Evolutionary conservation across 2,329 filamentous ascomycete genomes (phyloP).

Genomic region (Didymella pinodella): DNA sequence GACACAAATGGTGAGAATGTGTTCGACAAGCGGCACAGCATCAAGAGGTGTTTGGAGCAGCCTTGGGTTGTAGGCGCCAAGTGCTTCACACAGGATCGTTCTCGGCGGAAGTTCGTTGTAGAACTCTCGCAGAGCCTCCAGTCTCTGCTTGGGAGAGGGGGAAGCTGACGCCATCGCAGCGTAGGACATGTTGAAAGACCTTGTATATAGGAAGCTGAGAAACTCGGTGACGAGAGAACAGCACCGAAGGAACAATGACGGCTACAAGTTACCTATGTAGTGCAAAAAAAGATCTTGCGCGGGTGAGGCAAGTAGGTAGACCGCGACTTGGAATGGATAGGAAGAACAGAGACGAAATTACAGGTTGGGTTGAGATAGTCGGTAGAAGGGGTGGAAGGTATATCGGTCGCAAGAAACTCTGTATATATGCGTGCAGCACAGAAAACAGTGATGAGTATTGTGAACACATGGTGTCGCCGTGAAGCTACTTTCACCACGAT

Average conservation of each 20-base stretch:
- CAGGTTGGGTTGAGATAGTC: background rate
- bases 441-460: background rate
- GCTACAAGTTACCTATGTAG: too few species aligned
- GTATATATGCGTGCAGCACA: background rate
- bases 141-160: constrained; percentile 1
- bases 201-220: too few species aligned
- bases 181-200: background rate
- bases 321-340: too few species aligned
- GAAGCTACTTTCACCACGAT: background rate
- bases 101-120: background rate
- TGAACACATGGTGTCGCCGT: background rate
- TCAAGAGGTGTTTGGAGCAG: background rate
- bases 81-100: background rate
- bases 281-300: too few species aligned
- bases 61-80: background rate
- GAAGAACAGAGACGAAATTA: background rate
- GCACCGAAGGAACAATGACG: too few species aligned
- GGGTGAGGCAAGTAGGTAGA: too few species aligned
- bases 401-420: too few species aligned
- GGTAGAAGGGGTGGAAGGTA: background rate
- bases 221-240: too few species aligned
- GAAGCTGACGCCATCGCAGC: background rate
- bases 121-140: background rate
- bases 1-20: constrained; percentile 30
- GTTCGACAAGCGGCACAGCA: constrained; percentile 16